Evolutionary conservation across 164 flowering plant genomes (phyloP), one percentile per base, ranked within the genome.

Genomic region (Nymphaea thermarum): DNA sequence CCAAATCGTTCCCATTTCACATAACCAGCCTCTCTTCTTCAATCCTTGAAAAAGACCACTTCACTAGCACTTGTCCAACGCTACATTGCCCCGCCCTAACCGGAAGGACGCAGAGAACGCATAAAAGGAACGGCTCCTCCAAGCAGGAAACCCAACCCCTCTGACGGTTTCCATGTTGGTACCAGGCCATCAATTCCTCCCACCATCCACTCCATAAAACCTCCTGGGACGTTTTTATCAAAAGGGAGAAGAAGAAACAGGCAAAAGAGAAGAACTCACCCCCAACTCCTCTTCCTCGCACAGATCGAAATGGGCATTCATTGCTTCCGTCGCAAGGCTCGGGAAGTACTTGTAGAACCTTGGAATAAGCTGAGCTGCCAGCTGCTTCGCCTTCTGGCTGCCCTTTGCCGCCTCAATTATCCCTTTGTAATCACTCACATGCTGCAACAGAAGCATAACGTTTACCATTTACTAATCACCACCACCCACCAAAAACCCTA

Each of bases 291-390:
- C 64, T 47, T 81, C 97, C 71, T 94, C 98, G 36, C 91, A 82
- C 75, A 91, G 79, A 82, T 94, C 95, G 25, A 84, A 72, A 72
- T 84, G 93, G 0, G 90, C 80, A n/a, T 90, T 80, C 3, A 85
- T 74, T 3, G 97, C 97, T 17, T 73, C 73, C 59, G 36, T 75
- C 1, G 81, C 72, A 3, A 87, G 83, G 68, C 67, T 73, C 5
- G 97, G 98, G 79, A 94, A 91, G 81, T 76, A 83, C 85, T 91
- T 91, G 77, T 88, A 89, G 78, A 87, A 94, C 75, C 93, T 84
- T 0, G 98, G 98, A 60, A 94, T 91, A 3, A 94, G 84, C 82
- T 91, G 98, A 1, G 97, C 97, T 0, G 96, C 92, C 74, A 94
- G 79, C 63, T 91, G 96, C 79, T 83, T 91, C 6, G 97, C 91